Conservation (phyloP, 2,329 filamentous ascomycete genomes). For the Orbilia ellipsospora region DNA sequence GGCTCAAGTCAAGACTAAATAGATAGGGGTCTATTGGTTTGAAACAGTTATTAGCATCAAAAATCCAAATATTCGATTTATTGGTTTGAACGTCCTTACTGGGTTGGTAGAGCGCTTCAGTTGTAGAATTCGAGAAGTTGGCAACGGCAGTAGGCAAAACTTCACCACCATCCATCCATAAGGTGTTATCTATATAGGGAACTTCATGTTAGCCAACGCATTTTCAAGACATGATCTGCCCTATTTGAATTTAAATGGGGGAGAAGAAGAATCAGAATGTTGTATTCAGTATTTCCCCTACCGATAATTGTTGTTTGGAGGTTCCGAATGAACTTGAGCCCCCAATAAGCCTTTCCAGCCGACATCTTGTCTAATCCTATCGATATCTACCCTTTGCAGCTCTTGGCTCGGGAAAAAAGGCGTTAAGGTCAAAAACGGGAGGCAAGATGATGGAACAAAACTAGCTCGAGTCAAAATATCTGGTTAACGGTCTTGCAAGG, state of each 20-base stretch:
- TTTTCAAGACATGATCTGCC: not conserved
- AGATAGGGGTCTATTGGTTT: slow-evolving; percentile 25
- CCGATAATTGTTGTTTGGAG: slow-evolving; percentile 30
- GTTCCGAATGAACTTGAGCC: slow-evolving; percentile 41
- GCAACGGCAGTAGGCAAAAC: slow-evolving; percentile 14
- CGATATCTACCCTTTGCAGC: too few relatives aligned
- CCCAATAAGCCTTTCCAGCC: slow-evolving; percentile 22
- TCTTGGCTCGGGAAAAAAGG: too few relatives aligned
- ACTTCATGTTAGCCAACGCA: not conserved
- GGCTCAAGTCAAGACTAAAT: slow-evolving; percentile 34
- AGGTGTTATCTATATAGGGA: slow-evolving; percentile 13
- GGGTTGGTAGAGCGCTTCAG: slow-evolving; percentile 17
- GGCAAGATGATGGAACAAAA: too few relatives aligned
- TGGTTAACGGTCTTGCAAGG: not conserved
- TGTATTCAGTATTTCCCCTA: not conserved
- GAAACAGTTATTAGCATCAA: not conserved
- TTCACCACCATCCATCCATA: slow-evolving; percentile 47
- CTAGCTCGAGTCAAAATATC: too few relatives aligned
- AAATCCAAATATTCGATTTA: not conserved
- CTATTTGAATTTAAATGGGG: not conserved
- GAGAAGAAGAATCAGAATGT: not conserved
- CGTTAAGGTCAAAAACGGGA: too few relatives aligned
- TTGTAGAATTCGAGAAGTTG: slow-evolving; percentile 32
- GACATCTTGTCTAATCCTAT: not conserved
- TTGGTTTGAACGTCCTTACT: slow-evolving; percentile 3